Evolutionary conservation across 2,329 filamentous ascomycete genomes (phyloP), one percentile per base, ranked within the genome.

Genomic region (Colletotrichum liriopes): DNA sequence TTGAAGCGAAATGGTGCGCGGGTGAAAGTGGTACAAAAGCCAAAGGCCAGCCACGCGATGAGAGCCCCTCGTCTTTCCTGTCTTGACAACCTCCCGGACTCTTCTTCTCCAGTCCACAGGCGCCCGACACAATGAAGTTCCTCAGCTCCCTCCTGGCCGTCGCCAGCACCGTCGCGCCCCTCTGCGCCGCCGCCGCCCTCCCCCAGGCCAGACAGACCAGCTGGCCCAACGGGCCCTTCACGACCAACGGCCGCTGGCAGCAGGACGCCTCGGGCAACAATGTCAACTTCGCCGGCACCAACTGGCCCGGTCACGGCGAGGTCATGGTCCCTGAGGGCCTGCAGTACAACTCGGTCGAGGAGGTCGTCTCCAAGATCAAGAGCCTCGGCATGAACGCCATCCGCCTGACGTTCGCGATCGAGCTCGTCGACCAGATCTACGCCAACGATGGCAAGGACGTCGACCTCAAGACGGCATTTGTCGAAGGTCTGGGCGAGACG

Each of bases 271-370:
- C 80, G 0, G 84, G 84, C 47, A 77, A 82, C 2, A 82, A 81
- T 43, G 79, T 90, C 43, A 86, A 82, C 8, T 86, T 87, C 67
- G 88, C 86, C 5, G 89, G 90, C 0, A 85, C 85, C 16, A 92
- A 92, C 75, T 92, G 90, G 90, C 88, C 90, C 0, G 90, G 89
- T 0, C 86, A 88, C 20, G 86, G 85, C 55, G 89, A 91, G 55
- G 85, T 87, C n/a, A 92, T 92, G 90, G 84, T 92, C 0, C 90
- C 90, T 0, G 90, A 92, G 74, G 90, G 90, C 4, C 83, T 92
- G 2, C 89, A 91, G 77, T 91, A 91, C 78, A 86, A 87, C 45
- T 91, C 89, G 0, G 84, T 92, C 59, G 81, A 83, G 47, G 81
- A 79, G 9, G 87, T 92, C 45, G 86, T 91, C 0, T 79, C 84